Conservation (phyloP, 495 filamentous ascomycete species). For the Bacidia gigantensis region DNA sequence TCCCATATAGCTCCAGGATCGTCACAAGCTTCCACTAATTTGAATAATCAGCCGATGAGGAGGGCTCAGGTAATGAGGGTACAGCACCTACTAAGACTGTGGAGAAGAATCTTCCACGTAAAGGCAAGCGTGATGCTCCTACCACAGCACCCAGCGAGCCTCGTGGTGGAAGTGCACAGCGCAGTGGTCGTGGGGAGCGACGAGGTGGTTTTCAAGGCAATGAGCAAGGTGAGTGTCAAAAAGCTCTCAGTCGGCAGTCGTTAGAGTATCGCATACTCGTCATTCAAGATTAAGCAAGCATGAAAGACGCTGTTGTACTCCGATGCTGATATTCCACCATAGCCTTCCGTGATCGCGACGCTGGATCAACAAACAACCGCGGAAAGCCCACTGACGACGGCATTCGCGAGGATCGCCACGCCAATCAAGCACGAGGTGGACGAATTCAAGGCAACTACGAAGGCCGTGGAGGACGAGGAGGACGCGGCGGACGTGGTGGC, state of each 20-base stretch:
- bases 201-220: slow-evolving; percentile 52
- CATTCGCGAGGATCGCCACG: slow-evolving; percentile 33
- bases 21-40: slow-evolving; percentile 39
- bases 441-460: slow-evolving; percentile 34
- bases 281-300: background rate
- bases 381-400: slow-evolving; percentile 64
- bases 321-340: background rate
- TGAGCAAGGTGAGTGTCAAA: slow-evolving; percentile 53
- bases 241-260: background rate
- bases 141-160: slow-evolving; percentile 46
- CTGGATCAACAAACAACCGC: slow-evolving; percentile 71
- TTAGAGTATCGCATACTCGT: background rate
- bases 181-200: slow-evolving; percentile 38
- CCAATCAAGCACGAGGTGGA: slow-evolving; percentile 26
- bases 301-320: too few relatives aligned
- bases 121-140: slow-evolving; percentile 80
- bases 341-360: slow-evolving; percentile 88
- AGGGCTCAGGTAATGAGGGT: slow-evolving; percentile 63
- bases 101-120: slow-evolving; percentile 66
- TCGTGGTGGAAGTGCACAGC: slow-evolving; percentile 28
- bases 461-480: slow-evolving; percentile 41
- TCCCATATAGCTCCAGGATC: slow-evolving; percentile 15
- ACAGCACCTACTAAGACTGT: slow-evolving; percentile 69
- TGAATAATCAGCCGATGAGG: slow-evolving; percentile 63
- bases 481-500: slow-evolving; percentile 39